Base-by-base conservation (phyloP, 805 yeast species). In the Hanseniaspora hatyaiensis region DNA sequence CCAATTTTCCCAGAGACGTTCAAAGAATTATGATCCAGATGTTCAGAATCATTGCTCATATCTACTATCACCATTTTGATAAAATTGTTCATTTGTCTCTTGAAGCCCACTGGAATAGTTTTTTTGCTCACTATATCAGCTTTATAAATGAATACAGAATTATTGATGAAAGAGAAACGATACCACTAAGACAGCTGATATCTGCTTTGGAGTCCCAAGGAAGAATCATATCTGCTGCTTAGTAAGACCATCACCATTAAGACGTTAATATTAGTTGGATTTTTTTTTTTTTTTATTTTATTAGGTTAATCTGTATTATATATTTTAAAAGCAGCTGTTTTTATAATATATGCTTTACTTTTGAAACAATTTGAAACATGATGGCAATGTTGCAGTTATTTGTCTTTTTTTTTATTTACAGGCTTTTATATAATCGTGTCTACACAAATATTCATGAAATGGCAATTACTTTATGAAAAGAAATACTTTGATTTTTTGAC, bases 101-200 rank as follows among this genome's bases (percentile, higher is more conserved):
- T 51, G 98, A 92, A 61, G 96, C 97, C 0, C 97, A 92, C 62
- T 92, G 95, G 95, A 92, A 92, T 63, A 88, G 97, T 3, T 84
- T 88, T 56, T 92, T 94, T 65, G 92, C 95, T 13, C 98, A 92
- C 61, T 92, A 83, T 58, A 74, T 89, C 37, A 81, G 95, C 46
- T 85, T 92, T 59, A 75, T 82, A 12, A 80, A 81, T 54, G 95
- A 87, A 54, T 92, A 85, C 62, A 80, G 76, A 46, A 72, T 92
- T 53, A 70, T 92, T 30, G 97, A 87, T 51, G 68, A 77, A 45
- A 69, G 71, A 47, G 99, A 92, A 53, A 65, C 87, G 63, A 82
- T 71, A 48, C 97, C 98, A 0, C 65, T 92, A 52, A 64, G 70
- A 38, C 79, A 82, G 4, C 68, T 92, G 62, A 83, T 94, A 40